Evolutionary conservation across 1,139 yeast species (phyloP), one percentile per base, ranked within the genome.

Genomic region (Geotrichum histeridarum): DNA sequence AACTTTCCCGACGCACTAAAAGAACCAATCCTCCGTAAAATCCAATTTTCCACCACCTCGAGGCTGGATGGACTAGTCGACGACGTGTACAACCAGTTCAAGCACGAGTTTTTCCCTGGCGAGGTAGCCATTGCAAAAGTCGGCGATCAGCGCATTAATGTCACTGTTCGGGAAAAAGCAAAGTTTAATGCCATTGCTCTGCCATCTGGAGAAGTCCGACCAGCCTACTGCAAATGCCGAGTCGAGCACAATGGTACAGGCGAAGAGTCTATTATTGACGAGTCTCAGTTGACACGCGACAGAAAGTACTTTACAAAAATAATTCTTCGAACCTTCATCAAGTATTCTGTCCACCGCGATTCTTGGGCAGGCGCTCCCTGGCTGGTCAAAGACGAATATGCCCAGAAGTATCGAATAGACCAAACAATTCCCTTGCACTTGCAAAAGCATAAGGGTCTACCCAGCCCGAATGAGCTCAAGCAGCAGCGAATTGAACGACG

Each of bases 301-400:
- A 77, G 98, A 58, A 85, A 86, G 59, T 80, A 85, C 56, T 91
- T 90, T 71, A 91, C 97, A 8, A 93, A 93, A 68, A 85, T 93
- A 80, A 78, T 87, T 57, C 85, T 93, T 42, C 86, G 91, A 68
- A 87, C 96, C 0, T 93, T 93, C 63, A 81, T 93, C 64, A 91
- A 91, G 65, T 79, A 90, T 63, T 83, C 96, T 5, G 82, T 93
- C 63, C 78, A 88, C 3, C 79, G 96, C 62, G 88, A 93, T 4
- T 79, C 84, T 56, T 86, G 86, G 75, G 78, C 85, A 45, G 97
- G 98, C 1, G 95, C 98, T 1, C 98, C 99, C 1, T 93, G 98
- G 98, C 83, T 93, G 17, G 95, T 93, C n/a, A 86, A 86, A 67
- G 82, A 81, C 36, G 83, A 84, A 61, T 89, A 81, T 67, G 76